Base-by-base conservation (phyloP, 495 filamentous ascomycete species). In the Chaetomium tenue region DNA sequence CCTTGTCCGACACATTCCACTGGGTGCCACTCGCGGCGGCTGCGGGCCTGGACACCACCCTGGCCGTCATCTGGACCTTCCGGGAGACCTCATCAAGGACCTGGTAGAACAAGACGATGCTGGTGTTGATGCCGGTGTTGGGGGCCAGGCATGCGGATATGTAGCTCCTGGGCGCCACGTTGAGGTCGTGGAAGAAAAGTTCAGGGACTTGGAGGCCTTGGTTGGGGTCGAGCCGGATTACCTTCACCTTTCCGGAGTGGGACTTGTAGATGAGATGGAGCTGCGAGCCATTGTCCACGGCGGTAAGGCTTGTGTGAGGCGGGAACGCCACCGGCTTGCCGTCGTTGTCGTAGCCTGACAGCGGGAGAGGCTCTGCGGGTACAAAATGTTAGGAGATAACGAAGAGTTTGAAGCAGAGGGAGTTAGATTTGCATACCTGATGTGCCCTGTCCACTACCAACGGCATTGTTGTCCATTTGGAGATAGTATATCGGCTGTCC, bases 71-170 rank as follows among this genome's bases (percentile, higher is more conserved):
- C 47, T 50, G 47, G 47, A 50, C 47, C 47, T 50, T 50, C 25
- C 47, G 23, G 4, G 47, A 23, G 20, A 50, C 47, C 47, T 50
- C 47, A 20, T 50, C 20, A 20, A 50, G 47, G 20, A 50, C 47
- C 47, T 50, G 47, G n/a, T 50, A 50, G 47, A 50, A 50, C 47
- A 50, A 9, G 47, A 50, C 47, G 47, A 50, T 50, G 47, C 47
- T 50, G 5, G 47, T 50, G 47, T 50, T 50, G 3, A 23, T 50
- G 11, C 47, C 47, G 20, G 47, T 50, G 47, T 50, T 50, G 20
- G 47, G 47, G 47, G 47, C 47, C 23, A 50, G 47, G 47, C 47
- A 50, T 20, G 47, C 47, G 47, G 47, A 50, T 50, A 50, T 50
- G 47, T 50, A 50, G 47, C 47, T 50, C 47, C 47, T 50, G 18